phyloP scores from a whole-genome alignment of 805 yeast genomes.

The Zygosaccharomyces siamensis region DNA sequence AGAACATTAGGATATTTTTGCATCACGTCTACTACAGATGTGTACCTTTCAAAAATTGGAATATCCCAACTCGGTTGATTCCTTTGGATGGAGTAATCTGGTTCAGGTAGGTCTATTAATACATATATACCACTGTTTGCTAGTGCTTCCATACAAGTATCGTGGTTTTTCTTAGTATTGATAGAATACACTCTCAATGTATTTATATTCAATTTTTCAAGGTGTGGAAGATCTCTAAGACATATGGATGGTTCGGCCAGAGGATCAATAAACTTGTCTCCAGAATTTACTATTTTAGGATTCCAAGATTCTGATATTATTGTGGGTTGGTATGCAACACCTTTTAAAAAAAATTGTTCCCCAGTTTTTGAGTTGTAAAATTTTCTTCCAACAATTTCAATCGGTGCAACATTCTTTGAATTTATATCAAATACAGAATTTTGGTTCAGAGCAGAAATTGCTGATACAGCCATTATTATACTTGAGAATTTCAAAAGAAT shows the following conservation, averaged over 20 bases:
- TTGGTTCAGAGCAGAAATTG: neutral
- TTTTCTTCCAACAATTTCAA: conserved; percentile 66
- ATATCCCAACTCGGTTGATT: conserved; percentile 74
- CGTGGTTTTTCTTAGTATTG: conserved; percentile 67
- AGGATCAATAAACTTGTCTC: conserved; percentile 57
- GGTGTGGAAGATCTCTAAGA: conserved; percentile 76
- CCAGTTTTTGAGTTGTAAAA: conserved; percentile 71
- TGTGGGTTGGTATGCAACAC: conserved; percentile 81
- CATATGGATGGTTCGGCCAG: conserved; percentile 67
- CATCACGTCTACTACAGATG: conserved; percentile 74
- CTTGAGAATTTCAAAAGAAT: neutral
- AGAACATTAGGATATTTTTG: conserved; percentile 72
- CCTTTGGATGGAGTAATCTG: conserved; percentile 71
- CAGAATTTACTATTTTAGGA: conserved; percentile 14
- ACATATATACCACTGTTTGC: conserved; percentile 88
- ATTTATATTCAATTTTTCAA: conserved; percentile 64
- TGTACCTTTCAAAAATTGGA: conserved; percentile 69
- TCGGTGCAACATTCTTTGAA: conserved; percentile 27
- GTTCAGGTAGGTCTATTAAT: conserved; percentile 85
- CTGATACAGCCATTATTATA: neutral
- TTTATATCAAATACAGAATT: neutral
- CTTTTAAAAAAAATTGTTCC: conserved; percentile 79
- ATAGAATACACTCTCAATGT: conserved; percentile 83
- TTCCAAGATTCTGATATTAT: conserved; percentile 37
- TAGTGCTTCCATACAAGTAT: conserved; percentile 67